Evolutionary conservation across 2,329 filamentous ascomycete genomes (phyloP), one percentile per base, ranked within the genome.

Genomic region (Arthrobotrys entomopaga): DNA sequence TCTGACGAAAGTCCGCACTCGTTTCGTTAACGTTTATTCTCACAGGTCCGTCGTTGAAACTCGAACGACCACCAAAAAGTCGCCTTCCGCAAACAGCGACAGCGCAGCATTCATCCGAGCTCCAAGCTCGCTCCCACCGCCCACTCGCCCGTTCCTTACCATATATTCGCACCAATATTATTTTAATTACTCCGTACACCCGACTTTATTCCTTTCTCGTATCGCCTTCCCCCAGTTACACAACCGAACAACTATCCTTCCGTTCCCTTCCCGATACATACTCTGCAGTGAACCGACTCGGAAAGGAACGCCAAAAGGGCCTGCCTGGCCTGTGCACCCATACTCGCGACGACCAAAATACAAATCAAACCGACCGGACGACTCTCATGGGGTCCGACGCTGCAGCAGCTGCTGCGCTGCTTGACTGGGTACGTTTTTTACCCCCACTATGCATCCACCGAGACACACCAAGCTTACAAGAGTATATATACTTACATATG

Each of bases 401-500:
- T 56, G 76, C 76, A 56, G 76, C 76, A 58, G 77, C 75, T 52
- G 76, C 74, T 75, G 78, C 78, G 56, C 65, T 79, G 65, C 77
- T 78, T 64, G 78, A 79, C 70, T 79, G 78, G 78, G 78, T 79
- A 76, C 52, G 70, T 59, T 19, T 20, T 20, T 10, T 20, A 42
- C 57, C 64, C 49, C 29, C 56, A 48, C 40, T 38, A 46, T 29
- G 11, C n/a, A 22, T 22, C 3, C 46, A 20, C 46, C 10, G 40
- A 43, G 19, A 42, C 16, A 16, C 29, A 26, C 24, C 3, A 13
- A 6, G 16, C 61, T 40, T 34, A 34, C 29, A n/a, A 43, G 43
- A 10, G 10, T 40, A 22, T 54, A 53, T 19, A 54, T 43, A 16
- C 54, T 6, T 38, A 46, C 24, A 53, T 19, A 54, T 43, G 15